These are phyloP conservation scores for Tylopilus vinaceipallidus DNA, from an alignment of 768 basidiomycete species.

Conservation along the genomic window DNA sequence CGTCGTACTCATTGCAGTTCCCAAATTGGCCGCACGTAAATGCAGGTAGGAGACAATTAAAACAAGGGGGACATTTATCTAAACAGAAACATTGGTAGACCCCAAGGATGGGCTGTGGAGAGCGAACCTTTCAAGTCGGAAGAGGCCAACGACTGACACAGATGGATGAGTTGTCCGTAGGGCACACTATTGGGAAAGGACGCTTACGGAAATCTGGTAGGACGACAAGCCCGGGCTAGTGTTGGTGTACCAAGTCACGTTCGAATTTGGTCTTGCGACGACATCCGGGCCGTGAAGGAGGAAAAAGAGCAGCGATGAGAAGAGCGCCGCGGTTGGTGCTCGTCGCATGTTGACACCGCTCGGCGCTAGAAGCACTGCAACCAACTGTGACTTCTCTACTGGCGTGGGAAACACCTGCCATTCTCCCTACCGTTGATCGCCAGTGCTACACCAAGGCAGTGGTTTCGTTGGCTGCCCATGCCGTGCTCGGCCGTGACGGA, in stretches of 20 bases:
- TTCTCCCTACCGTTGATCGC: background rate
- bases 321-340: slow-evolving; percentile 9
- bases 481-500: background rate
- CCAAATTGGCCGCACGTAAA: slow-evolving; percentile 94
- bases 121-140: slow-evolving; percentile 17
- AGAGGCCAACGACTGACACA: slow-evolving; percentile 20
- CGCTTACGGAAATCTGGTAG: slow-evolving; percentile 27
- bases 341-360: slow-evolving; percentile 24
- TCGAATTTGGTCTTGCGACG: slow-evolving; percentile 6
- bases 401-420: slow-evolving; percentile 15
- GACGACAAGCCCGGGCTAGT: slow-evolving; percentile 17
- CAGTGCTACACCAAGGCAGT: background rate
- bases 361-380: background rate
- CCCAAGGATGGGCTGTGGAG: too few species aligned
- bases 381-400: background rate
- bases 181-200: background rate
- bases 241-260: slow-evolving; percentile 17
- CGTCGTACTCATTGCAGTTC: slow-evolving; percentile 86
- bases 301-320: slow-evolving; percentile 14
- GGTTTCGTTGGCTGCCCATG: background rate
- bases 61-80: slow-evolving; percentile 83
- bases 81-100: background rate
- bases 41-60: slow-evolving; percentile 91
- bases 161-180: slow-evolving; percentile 12
- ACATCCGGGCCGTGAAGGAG: slow-evolving; percentile 4